Evolutionary conservation across 2,329 filamentous ascomycete genomes (phyloP).

Genomic region (Exophiala phaeomuriformis): DNA sequence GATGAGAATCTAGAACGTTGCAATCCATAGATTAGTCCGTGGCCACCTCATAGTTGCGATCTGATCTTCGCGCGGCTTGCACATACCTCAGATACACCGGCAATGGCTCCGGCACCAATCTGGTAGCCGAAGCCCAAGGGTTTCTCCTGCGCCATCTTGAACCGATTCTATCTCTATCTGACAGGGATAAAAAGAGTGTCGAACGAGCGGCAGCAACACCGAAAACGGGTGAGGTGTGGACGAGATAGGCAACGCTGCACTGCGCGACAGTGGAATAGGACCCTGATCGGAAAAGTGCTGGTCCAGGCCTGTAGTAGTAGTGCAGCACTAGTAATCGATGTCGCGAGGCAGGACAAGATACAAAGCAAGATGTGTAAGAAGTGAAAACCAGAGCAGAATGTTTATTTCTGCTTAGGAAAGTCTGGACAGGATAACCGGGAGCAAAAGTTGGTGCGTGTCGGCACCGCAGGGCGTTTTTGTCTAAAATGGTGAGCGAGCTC

Average conservation of each 20-base stretch:
- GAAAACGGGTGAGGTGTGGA: not conserved
- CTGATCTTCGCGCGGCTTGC: not conserved
- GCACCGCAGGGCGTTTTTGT: no score
- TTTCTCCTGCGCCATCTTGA: constrained; percentile 43
- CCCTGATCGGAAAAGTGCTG: no score
- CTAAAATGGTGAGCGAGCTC: no score
- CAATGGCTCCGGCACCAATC: constrained; percentile 91
- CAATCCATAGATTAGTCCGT: not conserved
- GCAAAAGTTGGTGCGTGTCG: no score
- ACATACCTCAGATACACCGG: constrained; percentile 92
- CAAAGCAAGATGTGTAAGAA: no score
- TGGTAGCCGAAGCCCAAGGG: constrained; percentile 90
- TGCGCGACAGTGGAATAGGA: no score
- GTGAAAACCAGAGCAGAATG: no score
- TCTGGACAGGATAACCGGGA: no score
- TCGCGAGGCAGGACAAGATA: no score
- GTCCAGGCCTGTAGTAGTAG: no score
- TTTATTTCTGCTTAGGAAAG: no score
- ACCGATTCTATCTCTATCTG: constrained; percentile 8
- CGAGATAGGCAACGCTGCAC: not conserved
- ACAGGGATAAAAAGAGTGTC: not conserved
- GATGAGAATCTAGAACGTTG: constrained; percentile 62
- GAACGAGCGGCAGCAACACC: not conserved
- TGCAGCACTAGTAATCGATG: no score
- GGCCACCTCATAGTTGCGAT: not conserved